Evolutionary conservation across 2,329 filamentous ascomycete genomes (phyloP).

Genomic region (Xylariaceae sp.): DNA sequence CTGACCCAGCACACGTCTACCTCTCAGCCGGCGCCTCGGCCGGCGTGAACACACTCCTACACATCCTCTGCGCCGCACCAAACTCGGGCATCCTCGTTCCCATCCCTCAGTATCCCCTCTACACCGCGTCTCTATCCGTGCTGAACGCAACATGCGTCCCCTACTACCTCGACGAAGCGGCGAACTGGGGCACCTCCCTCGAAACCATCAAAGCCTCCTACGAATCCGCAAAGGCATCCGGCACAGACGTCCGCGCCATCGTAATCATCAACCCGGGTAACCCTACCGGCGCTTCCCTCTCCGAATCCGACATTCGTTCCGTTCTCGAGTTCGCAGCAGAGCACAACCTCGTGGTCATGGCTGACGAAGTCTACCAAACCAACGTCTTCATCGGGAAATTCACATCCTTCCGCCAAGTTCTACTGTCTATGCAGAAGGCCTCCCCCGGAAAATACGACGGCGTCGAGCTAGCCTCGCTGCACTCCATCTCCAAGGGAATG

Average conservation of each 20-base stretch:
- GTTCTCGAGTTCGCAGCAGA: slow-evolving; percentile 85
- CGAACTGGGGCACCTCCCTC: slow-evolving; percentile 84
- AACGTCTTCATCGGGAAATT: slow-evolving; percentile 96
- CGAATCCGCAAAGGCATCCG: slow-evolving; percentile 68
- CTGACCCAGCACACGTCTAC: slow-evolving; percentile 79
- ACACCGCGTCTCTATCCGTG: slow-evolving; percentile 86
- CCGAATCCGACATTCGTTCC: slow-evolving; percentile 71
- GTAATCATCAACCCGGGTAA: slow-evolving; percentile 99
- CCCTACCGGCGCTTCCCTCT: slow-evolving; percentile 85
- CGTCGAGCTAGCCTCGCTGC: slow-evolving; percentile 85
- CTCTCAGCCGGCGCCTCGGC: slow-evolving; percentile 88
- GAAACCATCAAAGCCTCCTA: slow-evolving; percentile 71
- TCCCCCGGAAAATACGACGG: slow-evolving; percentile 72
- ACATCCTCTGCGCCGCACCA: slow-evolving; percentile 76
- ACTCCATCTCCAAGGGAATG: slow-evolving; percentile 97
- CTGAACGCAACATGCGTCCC: slow-evolving; percentile 84
- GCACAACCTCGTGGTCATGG: slow-evolving; percentile 83
- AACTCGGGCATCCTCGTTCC: slow-evolving; percentile 84
- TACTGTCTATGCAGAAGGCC: slow-evolving; percentile 76
- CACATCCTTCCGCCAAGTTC: slow-evolving; percentile 87
- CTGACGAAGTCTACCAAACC: slow-evolving; percentile 98
- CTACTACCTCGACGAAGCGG: slow-evolving; percentile 86
- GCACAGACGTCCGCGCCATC: slow-evolving; percentile 84
- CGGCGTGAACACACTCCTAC: slow-evolving; percentile 88
- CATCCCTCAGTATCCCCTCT: slow-evolving; percentile 96